Percentiles rank a stretch among this genome's conserved stretches.
Evolutionary conservation across 2,329 filamentous ascomycete species (phyloP).

Genomic region (Fusarium hainanense): DNA sequence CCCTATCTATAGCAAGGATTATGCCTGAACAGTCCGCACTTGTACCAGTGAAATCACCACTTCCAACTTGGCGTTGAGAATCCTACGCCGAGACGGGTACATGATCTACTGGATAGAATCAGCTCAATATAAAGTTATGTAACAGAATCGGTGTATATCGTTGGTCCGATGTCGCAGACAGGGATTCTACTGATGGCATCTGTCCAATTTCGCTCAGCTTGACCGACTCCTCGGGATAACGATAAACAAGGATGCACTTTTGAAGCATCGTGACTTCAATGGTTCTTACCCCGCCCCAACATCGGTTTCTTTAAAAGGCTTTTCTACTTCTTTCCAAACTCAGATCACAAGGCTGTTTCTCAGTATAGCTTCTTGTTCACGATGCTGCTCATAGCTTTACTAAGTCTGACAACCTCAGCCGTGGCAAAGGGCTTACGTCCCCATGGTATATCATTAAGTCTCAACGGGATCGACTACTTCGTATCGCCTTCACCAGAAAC

Average conservation of each 20-base stretch:
- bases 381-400: background rate
- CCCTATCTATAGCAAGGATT: background rate
- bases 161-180: background rate
- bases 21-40: background rate
- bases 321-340: no score
- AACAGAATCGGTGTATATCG: background rate
- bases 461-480: background rate
- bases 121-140: background rate
- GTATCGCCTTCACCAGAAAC: background rate
- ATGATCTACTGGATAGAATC: background rate
- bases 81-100: background rate
- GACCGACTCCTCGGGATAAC: background rate
- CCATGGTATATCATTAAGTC: background rate
- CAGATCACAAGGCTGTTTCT: background rate
- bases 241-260: background rate
- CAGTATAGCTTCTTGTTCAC: background rate
- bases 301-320: no score
- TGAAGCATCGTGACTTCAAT: background rate
- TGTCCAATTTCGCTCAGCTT: background rate
- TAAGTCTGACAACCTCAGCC: background rate
- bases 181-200: background rate
- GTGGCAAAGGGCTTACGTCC: background rate
- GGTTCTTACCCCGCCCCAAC: background rate
- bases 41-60: background rate
- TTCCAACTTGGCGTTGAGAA: background rate